Evolutionary conservation across 176 grass and related monocot species (phyloP), one percentile per base, ranked within the genome.

Genomic region (Phoenix roebelenii): DNA sequence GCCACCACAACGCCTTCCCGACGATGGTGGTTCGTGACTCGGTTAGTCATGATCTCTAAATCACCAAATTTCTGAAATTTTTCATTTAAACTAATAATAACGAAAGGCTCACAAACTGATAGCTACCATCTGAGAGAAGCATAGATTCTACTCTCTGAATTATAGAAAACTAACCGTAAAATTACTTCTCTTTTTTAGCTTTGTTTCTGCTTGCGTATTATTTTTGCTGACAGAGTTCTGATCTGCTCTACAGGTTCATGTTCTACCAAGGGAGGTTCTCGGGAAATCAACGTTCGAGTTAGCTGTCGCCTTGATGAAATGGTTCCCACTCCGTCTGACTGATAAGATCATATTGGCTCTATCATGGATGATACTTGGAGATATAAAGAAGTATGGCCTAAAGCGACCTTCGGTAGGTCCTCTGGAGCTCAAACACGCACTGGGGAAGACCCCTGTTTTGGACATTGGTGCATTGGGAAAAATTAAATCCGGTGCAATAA

Each of bases 361-460:
- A 55, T 60, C 80, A 3, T 61, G 62, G 49, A 50, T 73, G 63
- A 49, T 61, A 50, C 68, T 83, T 4, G 80, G 68, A 15, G 56
- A 68, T 65, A 14, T 72, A 26, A 51, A 72, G 68, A 65, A 39
- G 23, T 72, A 77, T 22, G 80, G 68, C 49, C 49, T 83, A 19
- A 59, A 29, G 57, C 57, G 80, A 44, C 73, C 73, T 9, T 23
- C n/a, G n/a, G 12, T 52, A 15, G 80, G 80, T 16, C 80, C 80
- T 1, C n/a, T 83, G 51, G 73, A 83, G 68, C 80, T 83, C 50
- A 83, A 83, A 64, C 20, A 61, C 61, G 28, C 30, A 7, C 22
- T 77, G 51, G 80, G 80, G 3, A 77, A 67, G 57, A 83, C 80
- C 50, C 73, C 80, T 4, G 80, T 83, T 54, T 51, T 83, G 23